A percentile compares a stretch with the other conserved stretches of the same genome.
Evolutionary conservation across 2,329 filamentous ascomycete genomes (phyloP).

Genomic region (Penicillium psychrosexuale): DNA sequence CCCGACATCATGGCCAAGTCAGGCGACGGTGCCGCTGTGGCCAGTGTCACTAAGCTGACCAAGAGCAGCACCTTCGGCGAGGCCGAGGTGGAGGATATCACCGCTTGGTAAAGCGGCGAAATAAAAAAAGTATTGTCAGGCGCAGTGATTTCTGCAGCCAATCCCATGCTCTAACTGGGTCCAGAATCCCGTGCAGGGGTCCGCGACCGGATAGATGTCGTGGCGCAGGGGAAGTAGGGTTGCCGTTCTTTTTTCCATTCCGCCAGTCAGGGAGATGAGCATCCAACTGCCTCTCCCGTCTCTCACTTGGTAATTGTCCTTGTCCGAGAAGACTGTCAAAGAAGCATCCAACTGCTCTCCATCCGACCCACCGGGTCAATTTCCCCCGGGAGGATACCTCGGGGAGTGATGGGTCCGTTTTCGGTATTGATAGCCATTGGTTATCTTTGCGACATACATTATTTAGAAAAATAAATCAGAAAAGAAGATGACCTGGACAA

Average conservation of each 20-base stretch:
- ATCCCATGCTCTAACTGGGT: slow-evolving; percentile 19
- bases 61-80: slow-evolving; percentile 94
- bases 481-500: not conserved
- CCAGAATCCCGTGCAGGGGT: not conserved
- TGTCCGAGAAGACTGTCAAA: slow-evolving; percentile 37
- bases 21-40: slow-evolving; percentile 50
- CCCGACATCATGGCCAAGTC: slow-evolving; percentile 80
- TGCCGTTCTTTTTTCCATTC: slow-evolving; percentile 35
- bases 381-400: slow-evolving; percentile 9
- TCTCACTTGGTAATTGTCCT: slow-evolving; percentile 22
- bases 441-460: slow-evolving; percentile 9
- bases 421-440: slow-evolving; percentile 7
- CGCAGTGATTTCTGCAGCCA: slow-evolving; percentile 29
- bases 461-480: not conserved
- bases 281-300: slow-evolving; percentile 42
- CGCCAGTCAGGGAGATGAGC: slow-evolving; percentile 41
- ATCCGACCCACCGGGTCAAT: slow-evolving; percentile 32
- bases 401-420: slow-evolving; percentile 26
- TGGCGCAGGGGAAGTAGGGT: slow-evolving; percentile 34
- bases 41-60: slow-evolving; percentile 60
- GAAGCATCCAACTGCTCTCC: slow-evolving; percentile 46
- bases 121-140: slow-evolving; percentile 15
- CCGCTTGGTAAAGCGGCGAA: slow-evolving; percentile 67
- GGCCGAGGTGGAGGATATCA: slow-evolving; percentile 94
- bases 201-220: slow-evolving; percentile 12